A percentile compares a stretch with the other conserved stretches of the same genome.
Conservation (phyloP, 139 green algal genomes). For the Microglena sp. region DNA sequence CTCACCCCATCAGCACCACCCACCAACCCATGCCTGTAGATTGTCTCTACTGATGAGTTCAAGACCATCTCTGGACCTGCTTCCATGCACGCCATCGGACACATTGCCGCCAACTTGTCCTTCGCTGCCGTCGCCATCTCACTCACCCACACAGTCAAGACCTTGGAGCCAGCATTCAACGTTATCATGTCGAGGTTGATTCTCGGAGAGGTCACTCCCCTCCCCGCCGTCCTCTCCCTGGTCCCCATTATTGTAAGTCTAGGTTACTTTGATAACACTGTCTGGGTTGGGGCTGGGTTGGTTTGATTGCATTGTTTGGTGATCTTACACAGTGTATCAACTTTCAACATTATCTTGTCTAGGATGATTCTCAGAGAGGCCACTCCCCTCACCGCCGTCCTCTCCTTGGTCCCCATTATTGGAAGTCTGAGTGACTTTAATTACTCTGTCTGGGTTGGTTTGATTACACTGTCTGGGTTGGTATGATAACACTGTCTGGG, state of each 20-base stretch:
- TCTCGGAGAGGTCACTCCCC: conserved; percentile 70
- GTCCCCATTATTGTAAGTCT: conserved; percentile 83
- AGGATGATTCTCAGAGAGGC: conserved; percentile 68
- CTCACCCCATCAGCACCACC: conserved; percentile 29
- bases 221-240: conserved; percentile 79
- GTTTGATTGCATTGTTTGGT: no score
- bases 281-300: no score
- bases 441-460: no score
- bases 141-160: conserved; percentile 98
- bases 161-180: conserved; percentile 96
- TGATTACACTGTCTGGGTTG: no score
- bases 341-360: conserved; percentile 76
- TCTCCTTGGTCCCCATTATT: conserved; percentile 91
- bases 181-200: conserved; percentile 73
- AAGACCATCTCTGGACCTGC: conserved; percentile 74
- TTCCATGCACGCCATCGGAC: conserved; percentile 91
- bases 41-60: conserved; percentile 79
- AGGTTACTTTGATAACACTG: no score
- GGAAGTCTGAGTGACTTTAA: conserved; percentile 28
- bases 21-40: conserved; percentile 24
- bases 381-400: conserved; percentile 77
- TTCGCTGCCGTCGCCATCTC: conserved; percentile 97
- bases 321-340: no score
- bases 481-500: no score
- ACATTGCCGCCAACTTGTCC: conserved; percentile 95